These are phyloP conservation scores for Penicillium palitans DNA, from an alignment of 2,329 filamentous ascomycete species.

Conservation along the genomic window DNA sequence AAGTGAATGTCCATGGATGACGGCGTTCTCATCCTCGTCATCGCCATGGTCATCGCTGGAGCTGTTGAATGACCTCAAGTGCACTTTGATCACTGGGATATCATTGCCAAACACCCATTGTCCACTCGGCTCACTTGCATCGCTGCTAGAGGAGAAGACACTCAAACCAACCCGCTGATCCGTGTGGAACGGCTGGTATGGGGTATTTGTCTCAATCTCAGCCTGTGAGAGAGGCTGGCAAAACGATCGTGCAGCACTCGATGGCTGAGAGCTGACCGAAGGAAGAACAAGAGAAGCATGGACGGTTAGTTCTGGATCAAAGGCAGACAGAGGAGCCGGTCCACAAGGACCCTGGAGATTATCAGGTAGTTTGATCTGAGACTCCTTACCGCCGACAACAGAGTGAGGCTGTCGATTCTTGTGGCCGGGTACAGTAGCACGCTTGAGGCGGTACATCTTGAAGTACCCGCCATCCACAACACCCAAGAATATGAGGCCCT, in stretches of 20 bases:
- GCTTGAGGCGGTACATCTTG: slow-evolving; percentile 46
- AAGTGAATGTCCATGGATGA: slow-evolving; percentile 30
- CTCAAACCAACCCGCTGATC: slow-evolving; percentile 80
- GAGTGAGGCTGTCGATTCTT: slow-evolving; percentile 56
- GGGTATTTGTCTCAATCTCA: slow-evolving; percentile 92
- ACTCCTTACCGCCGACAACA: slow-evolving; percentile 58
- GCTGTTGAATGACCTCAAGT: slow-evolving; percentile 47
- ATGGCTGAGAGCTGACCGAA: slow-evolving; percentile 42
- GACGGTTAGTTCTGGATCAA: slow-evolving; percentile 49
- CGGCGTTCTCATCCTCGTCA: slow-evolving; percentile 29
- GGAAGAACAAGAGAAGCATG: slow-evolving; percentile 46
- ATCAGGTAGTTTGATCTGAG: slow-evolving; percentile 66
- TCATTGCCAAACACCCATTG: slow-evolving; percentile 57
- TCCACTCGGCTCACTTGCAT: slow-evolving; percentile 42
- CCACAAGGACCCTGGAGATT: slow-evolving; percentile 62
- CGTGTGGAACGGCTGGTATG: slow-evolving; percentile 94
- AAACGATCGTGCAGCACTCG: slow-evolving; percentile 42
- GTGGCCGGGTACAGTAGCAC: slow-evolving; percentile 50
- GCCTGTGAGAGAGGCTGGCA: slow-evolving; percentile 67
- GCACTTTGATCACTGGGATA: slow-evolving; percentile 50
- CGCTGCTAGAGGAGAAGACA: slow-evolving; percentile 54
- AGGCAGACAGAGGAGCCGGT: slow-evolving; percentile 56
- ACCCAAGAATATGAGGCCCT: slow-evolving; percentile 45
- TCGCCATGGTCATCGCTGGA: slow-evolving; percentile 42
- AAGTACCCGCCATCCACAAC: slow-evolving; percentile 49